Percentiles rank a stretch among this genome's conserved stretches.
phyloP scores from a whole-genome alignment of 768 basidiomycete genomes.

The Kwoniella shandongensis region DNA sequence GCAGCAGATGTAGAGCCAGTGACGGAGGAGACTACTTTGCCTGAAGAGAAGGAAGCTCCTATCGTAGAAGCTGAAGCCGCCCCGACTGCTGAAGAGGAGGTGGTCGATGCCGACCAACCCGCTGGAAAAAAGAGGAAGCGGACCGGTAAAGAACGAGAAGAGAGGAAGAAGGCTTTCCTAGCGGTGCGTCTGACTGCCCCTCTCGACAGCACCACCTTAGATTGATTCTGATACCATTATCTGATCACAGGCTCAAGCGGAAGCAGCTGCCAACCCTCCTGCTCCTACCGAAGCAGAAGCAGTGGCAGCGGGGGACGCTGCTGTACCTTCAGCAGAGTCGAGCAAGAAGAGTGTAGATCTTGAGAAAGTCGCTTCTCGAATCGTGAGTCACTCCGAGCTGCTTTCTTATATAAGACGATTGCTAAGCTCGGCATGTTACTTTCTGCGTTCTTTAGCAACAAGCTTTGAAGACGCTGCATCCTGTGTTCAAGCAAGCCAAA shows the following conservation, averaged over 20 bases:
- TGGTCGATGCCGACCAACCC: background rate
- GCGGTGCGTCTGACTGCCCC: no score
- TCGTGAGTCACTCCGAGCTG: slow-evolving; percentile 10
- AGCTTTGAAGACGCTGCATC: slow-evolving; percentile 68
- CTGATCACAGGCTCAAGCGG: slow-evolving; percentile 4
- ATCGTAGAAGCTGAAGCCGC: background rate
- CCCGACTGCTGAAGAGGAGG: background rate
- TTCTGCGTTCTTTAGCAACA: slow-evolving; percentile 62
- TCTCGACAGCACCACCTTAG: background rate
- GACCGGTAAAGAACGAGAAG: slow-evolving; percentile 49
- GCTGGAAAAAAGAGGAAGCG: slow-evolving; percentile 45
- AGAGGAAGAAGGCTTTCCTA: slow-evolving; percentile 26
- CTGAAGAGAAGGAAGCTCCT: no score
- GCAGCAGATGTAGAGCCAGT: no score
- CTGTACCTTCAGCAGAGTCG: no score
- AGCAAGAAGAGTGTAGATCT: slow-evolving; percentile 5
- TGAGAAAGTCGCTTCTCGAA: slow-evolving; percentile 11
- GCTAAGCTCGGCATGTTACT: no score
- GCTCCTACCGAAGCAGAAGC: background rate
- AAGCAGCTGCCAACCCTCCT: slow-evolving; percentile 4
- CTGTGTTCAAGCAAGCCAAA: slow-evolving; percentile 77
- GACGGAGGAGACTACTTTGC: no score
- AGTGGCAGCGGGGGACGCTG: background rate
- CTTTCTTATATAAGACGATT: no score
- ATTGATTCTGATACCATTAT: background rate